Evolutionary conservation across 306 rosid species (phyloP).

Genomic region (Pyrus communis): DNA sequence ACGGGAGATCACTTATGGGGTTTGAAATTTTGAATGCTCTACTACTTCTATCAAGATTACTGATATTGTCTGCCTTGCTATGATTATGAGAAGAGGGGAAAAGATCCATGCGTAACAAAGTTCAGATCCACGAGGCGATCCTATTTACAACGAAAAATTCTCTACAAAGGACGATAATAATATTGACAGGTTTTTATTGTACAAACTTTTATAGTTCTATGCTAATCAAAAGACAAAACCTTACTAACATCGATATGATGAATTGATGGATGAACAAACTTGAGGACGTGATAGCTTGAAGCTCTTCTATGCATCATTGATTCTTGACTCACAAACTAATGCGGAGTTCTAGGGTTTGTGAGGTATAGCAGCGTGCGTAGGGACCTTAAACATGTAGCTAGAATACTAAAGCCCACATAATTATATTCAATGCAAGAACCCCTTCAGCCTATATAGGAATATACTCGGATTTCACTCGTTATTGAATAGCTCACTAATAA

Average conservation of each 20-base stretch:
- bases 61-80: neutral
- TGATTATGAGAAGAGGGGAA: constrained; percentile 3
- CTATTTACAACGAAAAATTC: neutral
- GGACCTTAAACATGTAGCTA: too few species aligned
- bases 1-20: constrained; percentile 16
- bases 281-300: too few species aligned
- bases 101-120: neutral
- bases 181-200: neutral
- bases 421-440: too few species aligned
- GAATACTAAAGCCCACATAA: too few species aligned
- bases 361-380: too few species aligned
- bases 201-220: neutral
- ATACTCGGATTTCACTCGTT: too few species aligned
- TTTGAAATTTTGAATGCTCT: constrained; percentile 12
- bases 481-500: too few species aligned
- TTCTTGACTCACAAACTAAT: too few species aligned
- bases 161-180: neutral
- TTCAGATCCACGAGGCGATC: neutral
- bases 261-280: neutral
- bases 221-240: neutral
- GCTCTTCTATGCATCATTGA: too few species aligned
- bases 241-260: neutral
- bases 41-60: neutral
- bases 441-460: too few species aligned
- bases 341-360: too few species aligned